Percentiles rank a stretch among this genome's conserved stretches.
Evolutionary conservation across 2,329 filamentous ascomycete species (phyloP).

Genomic region (Pezicula neosporulosa): DNA sequence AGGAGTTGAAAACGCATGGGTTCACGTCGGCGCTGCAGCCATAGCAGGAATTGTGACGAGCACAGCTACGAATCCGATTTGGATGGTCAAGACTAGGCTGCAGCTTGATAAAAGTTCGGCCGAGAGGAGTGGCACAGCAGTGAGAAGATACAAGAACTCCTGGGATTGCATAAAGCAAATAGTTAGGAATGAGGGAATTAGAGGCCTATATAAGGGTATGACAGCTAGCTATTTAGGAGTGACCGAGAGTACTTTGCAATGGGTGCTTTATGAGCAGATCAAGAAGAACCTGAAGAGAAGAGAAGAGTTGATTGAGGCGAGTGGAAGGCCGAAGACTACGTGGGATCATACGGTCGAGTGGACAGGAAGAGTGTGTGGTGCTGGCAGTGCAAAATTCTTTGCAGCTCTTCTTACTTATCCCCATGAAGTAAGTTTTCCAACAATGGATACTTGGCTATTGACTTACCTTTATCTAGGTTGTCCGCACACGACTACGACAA

Average conservation of each 20-base stretch:
- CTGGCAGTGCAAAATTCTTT: slow-evolving; percentile 80
- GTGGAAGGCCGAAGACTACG: slow-evolving; percentile 58
- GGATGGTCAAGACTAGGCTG: slow-evolving; percentile 90
- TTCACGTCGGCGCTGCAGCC: slow-evolving; percentile 75
- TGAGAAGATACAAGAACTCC: slow-evolving; percentile 79
- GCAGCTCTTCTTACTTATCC: slow-evolving; percentile 86
- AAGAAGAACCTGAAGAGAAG: slow-evolving; percentile 69
- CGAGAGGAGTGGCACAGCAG: slow-evolving; percentile 47
- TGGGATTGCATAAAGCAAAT: slow-evolving; percentile 85
- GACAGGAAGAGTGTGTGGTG: slow-evolving; percentile 75
- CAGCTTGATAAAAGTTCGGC: slow-evolving; percentile 87
- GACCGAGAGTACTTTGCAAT: slow-evolving; percentile 85
- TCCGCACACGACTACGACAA: slow-evolving; percentile 80
- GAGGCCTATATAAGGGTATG: slow-evolving; percentile 84
- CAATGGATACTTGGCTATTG: neutral
- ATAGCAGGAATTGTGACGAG: slow-evolving; percentile 80
- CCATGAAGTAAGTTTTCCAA: slow-evolving; percentile 66
- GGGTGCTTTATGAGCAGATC: slow-evolving; percentile 92
- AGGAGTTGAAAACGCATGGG: slow-evolving; percentile 65
- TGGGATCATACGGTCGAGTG: slow-evolving; percentile 77
- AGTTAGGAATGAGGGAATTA: slow-evolving; percentile 73
- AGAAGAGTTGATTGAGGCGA: slow-evolving; percentile 53
- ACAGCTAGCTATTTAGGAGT: slow-evolving; percentile 90
- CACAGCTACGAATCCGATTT: slow-evolving; percentile 93
- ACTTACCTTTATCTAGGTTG: slow-evolving; percentile 48